Conservation (phyloP, 257 asterid species). For the Plantago ovata region DNA sequence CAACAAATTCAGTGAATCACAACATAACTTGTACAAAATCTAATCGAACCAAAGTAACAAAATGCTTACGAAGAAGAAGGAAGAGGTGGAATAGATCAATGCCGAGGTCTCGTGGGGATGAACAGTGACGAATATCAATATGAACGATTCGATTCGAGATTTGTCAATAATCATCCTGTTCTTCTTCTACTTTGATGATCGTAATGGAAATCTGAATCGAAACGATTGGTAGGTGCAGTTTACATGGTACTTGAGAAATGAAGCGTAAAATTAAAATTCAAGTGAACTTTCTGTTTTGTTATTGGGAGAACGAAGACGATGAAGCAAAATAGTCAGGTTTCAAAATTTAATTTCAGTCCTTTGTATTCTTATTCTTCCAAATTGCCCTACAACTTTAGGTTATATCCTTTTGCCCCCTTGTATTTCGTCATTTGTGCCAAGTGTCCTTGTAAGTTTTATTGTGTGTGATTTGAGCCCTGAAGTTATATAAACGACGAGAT, state of each 20-base stretch:
- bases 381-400: no score
- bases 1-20: not conserved
- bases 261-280: not conserved
- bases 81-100: constrained; percentile 65
- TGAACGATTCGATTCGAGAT: constrained; percentile 57
- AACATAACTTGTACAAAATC: not conserved
- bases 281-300: not conserved
- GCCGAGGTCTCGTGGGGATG: constrained; percentile 77
- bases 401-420: no score
- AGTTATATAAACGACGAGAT: no score
- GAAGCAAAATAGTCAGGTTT: no score
- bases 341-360: no score
- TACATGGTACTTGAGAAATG: constrained; percentile 21
- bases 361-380: not conserved
- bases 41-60: not conserved
- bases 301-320: not conserved
- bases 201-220: not conserved
- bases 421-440: no score
- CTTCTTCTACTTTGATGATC: not conserved
- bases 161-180: constrained; percentile 43
- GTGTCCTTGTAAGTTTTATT: no score
- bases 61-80: constrained; percentile 75
- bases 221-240: not conserved
- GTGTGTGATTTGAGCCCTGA: no score
- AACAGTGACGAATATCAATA: constrained; percentile 70